Evolutionary conservation across 1,284 basidiomycete species (phyloP).

Genomic region (Vanrija sp.): DNA sequence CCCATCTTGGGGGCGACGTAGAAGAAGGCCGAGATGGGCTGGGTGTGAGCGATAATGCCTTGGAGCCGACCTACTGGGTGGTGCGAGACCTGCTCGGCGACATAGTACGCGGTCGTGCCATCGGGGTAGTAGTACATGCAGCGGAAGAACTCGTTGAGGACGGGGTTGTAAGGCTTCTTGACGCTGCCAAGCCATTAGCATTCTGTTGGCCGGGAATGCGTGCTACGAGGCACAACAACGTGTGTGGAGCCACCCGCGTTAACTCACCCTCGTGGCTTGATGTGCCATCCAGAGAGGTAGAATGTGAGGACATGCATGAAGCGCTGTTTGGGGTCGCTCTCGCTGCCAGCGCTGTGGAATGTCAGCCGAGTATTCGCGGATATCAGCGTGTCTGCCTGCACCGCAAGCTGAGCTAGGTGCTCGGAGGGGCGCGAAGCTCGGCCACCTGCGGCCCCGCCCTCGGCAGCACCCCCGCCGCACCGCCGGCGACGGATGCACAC

Average conservation of each 20-base stretch:
- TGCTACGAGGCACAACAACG: neutral
- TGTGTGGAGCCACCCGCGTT: neutral
- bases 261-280: slow-evolving; percentile 83
- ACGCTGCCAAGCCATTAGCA: slow-evolving; percentile 52
- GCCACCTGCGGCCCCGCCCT: too few species aligned
- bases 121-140: slow-evolving; percentile 92
- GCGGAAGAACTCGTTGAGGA: slow-evolving; percentile 96
- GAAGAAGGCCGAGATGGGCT: slow-evolving; percentile 91
- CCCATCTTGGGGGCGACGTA: slow-evolving; percentile 90
- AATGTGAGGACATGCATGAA: slow-evolving; percentile 89
- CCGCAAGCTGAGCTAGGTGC: neutral
- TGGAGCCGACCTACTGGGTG: slow-evolving; percentile 39
- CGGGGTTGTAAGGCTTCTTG: slow-evolving; percentile 99
- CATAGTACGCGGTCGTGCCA: slow-evolving; percentile 89
- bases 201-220: neutral
- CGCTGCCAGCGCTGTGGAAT: slow-evolving; percentile 30
- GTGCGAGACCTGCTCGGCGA: slow-evolving; percentile 79
- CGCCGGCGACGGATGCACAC: neutral
- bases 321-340: slow-evolving; percentile 75
- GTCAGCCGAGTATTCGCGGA: neutral
- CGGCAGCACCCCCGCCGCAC: neutral
- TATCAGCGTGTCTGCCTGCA: too few species aligned
- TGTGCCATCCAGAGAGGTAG: slow-evolving; percentile 99
- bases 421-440: neutral
- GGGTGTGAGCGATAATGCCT: neutral